Evolutionary conservation across 2,329 filamentous ascomycete species (phyloP).

Genomic region (Plectosphaerella plurivora): DNA sequence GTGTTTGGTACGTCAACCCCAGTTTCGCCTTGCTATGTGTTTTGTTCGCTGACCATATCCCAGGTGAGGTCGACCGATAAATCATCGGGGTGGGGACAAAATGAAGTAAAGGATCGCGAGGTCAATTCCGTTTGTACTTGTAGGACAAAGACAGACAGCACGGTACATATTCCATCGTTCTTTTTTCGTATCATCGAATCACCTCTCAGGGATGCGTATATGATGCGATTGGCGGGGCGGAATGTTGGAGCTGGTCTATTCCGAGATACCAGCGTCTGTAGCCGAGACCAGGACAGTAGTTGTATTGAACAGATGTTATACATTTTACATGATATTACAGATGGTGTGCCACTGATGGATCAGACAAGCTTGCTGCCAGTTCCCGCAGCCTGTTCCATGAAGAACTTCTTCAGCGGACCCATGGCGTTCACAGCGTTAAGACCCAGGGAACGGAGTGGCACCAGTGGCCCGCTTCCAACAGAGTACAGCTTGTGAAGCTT

Average conservation of each 20-base stretch:
- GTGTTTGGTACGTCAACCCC: constrained; percentile 66
- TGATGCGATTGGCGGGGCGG: no score
- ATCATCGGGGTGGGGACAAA: constrained; percentile 5
- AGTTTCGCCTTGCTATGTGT: not conserved
- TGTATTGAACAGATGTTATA: constrained; percentile 7
- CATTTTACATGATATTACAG: constrained; percentile 10
- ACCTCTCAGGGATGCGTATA: no score
- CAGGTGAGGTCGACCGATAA: constrained; percentile 60
- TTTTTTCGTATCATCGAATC: constrained; percentile 5
- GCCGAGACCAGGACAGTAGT: no score
- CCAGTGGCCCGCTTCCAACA: constrained; percentile 72
- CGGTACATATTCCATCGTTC: constrained; percentile 17
- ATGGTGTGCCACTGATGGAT: not conserved
- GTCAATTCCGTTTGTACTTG: constrained; percentile 18
- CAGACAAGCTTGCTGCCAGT: constrained; percentile 43
- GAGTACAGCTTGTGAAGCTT: constrained; percentile 91
- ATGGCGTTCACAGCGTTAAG: constrained; percentile 71
- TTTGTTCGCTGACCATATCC: not conserved
- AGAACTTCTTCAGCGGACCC: constrained; percentile 71
- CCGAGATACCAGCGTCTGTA: no score
- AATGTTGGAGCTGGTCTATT: no score
- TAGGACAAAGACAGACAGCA: constrained; percentile 15
- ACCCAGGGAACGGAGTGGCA: constrained; percentile 74
- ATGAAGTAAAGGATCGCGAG: constrained; percentile 7
- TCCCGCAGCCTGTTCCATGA: constrained; percentile 72